These are phyloP conservation scores for Scytalidium lignicola DNA, from an alignment of 2,329 filamentous ascomycete genomes.

Conservation along the genomic window DNA sequence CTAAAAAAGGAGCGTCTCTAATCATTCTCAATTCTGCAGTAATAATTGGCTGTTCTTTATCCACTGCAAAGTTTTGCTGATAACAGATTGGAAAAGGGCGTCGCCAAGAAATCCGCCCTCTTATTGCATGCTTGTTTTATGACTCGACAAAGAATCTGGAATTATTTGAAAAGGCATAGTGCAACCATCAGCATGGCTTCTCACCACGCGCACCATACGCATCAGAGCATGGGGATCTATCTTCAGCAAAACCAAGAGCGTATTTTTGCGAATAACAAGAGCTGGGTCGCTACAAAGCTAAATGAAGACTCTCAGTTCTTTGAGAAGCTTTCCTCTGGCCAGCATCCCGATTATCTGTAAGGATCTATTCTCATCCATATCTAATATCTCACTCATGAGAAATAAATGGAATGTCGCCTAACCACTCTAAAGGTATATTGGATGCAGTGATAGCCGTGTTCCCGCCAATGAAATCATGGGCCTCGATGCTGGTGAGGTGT, in stretches of 20 bases:
- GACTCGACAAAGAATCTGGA: too few species aligned
- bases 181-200: not conserved
- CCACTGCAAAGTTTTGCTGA: too few species aligned
- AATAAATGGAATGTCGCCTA: too few species aligned
- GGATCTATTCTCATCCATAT: not conserved
- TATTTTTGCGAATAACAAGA: conserved; percentile 64
- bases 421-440: conserved; percentile 59
- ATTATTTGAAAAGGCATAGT: too few species aligned
- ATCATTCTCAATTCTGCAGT: too few species aligned
- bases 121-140: too few species aligned
- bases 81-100: too few species aligned
- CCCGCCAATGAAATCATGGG: conserved; percentile 86
- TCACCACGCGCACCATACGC: not conserved
- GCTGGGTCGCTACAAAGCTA: conserved; percentile 58
- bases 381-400: too few species aligned
- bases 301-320: conserved; percentile 61
- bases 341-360: conserved; percentile 61
- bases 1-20: too few species aligned
- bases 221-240: not conserved
- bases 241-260: conserved; percentile 44
- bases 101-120: too few species aligned
- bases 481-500: conserved; percentile 82
- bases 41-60: too few species aligned
- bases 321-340: conserved; percentile 55
- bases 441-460: conserved; percentile 84